Percentiles rank a stretch among this genome's conserved stretches.
Evolutionary conservation across 306 rosid species (phyloP).

Genomic region (Trifolium dubium): DNA sequence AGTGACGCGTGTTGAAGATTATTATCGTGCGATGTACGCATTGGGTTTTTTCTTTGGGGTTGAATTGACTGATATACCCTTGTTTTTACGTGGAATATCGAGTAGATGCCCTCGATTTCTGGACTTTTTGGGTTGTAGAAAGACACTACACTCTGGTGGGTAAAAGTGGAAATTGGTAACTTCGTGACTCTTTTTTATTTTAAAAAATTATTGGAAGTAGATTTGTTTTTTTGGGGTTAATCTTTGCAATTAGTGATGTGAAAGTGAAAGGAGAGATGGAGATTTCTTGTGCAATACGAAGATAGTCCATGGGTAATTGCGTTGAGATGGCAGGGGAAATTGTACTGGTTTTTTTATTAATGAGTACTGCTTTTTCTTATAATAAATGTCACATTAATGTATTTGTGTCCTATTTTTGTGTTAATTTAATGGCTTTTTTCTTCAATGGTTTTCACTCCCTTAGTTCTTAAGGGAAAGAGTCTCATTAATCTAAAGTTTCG

Average conservation of each 20-base stretch:
- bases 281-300: background rate
- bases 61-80: constrained; percentile 16
- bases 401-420: background rate
- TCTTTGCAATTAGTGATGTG: constrained; percentile 4
- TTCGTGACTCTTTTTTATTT: constrained; percentile 1
- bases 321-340: background rate
- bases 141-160: constrained; percentile 33
- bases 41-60: background rate
- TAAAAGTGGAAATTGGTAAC: constrained; percentile 41
- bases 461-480: too few relatives aligned
- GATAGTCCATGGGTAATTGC: constrained; percentile 11
- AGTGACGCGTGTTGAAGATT: constrained; percentile 48
- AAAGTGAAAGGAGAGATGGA: constrained; percentile 9
- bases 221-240: background rate
- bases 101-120: constrained; percentile 49
- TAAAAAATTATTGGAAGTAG: background rate
- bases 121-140: constrained; percentile 31
- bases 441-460: too few relatives aligned
- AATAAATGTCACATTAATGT: constrained; percentile 19
- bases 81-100: constrained; percentile 41
- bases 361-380: background rate
- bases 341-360: background rate
- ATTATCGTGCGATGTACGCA: constrained; percentile 36
- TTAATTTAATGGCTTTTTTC: too few relatives aligned
- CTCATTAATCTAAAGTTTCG: too few relatives aligned